A percentile compares a stretch with the other conserved stretches of the same genome.
phyloP scores from a whole-genome alignment of 345 rosid genomes.

The Gossypium sturtianum region DNA sequence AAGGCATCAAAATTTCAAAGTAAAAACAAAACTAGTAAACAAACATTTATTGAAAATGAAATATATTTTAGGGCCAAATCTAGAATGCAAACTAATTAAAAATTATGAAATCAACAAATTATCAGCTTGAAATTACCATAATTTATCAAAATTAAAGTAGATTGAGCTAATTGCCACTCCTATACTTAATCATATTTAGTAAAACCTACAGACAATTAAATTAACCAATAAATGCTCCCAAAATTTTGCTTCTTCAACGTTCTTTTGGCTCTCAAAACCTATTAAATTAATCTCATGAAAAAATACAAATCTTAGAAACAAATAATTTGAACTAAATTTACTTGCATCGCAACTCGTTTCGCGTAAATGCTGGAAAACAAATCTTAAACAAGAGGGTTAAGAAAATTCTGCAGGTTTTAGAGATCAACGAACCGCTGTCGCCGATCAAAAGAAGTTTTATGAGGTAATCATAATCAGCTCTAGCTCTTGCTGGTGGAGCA shows the following conservation, averaged over 20 bases:
- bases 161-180: not conserved
- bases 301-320: not conserved
- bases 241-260: not conserved
- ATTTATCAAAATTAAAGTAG: not conserved
- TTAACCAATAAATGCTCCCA: constrained; percentile 8
- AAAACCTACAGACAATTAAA: not conserved
- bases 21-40: not conserved
- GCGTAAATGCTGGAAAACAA: not conserved
- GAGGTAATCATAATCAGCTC: constrained; percentile 76
- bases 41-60: not conserved
- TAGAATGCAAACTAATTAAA: not conserved
- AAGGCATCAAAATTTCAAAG: not conserved
- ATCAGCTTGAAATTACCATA: not conserved
- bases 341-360: no score
- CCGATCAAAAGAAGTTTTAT: constrained; percentile 64
- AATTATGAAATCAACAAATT: not conserved
- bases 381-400: not conserved
- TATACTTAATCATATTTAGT: not conserved
- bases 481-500: constrained; percentile 76
- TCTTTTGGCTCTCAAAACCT: not conserved
- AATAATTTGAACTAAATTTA: not conserved
- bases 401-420: not conserved
- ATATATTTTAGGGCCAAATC: not conserved
- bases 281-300: not conserved
- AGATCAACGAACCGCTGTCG: constrained; percentile 24